Evolutionary conservation across 352 stramenopile species (phyloP).

Genomic region (Phytophthora syringae): DNA sequence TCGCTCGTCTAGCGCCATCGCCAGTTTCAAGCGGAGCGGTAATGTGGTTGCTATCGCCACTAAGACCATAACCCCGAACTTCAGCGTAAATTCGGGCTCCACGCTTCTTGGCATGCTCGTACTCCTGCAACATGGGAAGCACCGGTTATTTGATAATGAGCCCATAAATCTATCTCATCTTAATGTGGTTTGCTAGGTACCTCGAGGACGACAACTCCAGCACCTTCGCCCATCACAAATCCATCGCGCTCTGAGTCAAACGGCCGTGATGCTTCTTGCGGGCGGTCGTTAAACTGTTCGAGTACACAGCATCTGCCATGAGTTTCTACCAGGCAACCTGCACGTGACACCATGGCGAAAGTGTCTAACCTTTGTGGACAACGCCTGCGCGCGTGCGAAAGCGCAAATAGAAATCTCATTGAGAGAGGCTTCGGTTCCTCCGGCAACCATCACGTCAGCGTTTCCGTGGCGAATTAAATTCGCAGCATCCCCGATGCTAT

Average conservation of each 20-base stretch:
- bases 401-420: slow-evolving; percentile 94
- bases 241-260: slow-evolving; percentile 96
- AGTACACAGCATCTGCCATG: neutral
- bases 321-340: neutral
- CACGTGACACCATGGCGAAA: neutral
- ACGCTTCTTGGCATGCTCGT: slow-evolving; percentile 93
- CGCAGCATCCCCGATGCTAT: slow-evolving; percentile 97
- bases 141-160: neutral
- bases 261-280: slow-evolving; percentile 90
- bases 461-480: slow-evolving; percentile 87
- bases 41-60: slow-evolving; percentile 96
- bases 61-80: slow-evolving; percentile 95
- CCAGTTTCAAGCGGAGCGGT: slow-evolving; percentile 73
- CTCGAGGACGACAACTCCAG: slow-evolving; percentile 73
- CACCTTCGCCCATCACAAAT: slow-evolving; percentile 96
- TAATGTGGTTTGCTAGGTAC: no score
- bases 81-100: slow-evolving; percentile 95
- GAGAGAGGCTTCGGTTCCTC: slow-evolving; percentile 95
- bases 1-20: slow-evolving; percentile 83
- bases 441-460: slow-evolving; percentile 96
- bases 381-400: slow-evolving; percentile 95
- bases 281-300: slow-evolving; percentile 93
- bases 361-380: slow-evolving; percentile 86
- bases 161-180: neutral
- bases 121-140: slow-evolving; percentile 47